Conservation (phyloP, 2,329 filamentous ascomycete species). For the Xylaria digitata region DNA sequence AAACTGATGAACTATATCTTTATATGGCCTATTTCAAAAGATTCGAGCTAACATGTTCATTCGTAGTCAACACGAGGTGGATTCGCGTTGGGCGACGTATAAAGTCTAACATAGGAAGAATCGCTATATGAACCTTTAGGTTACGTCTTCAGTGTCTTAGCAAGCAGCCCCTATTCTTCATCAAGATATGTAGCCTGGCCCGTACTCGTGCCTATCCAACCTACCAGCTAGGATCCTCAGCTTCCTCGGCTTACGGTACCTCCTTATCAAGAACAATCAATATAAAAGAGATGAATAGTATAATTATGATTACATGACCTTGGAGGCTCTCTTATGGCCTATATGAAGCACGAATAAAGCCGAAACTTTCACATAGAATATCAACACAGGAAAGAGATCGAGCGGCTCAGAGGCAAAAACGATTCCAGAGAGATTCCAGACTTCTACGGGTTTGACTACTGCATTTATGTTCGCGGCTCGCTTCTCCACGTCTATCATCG, state of each 20-base stretch:
- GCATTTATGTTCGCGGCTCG: constrained; percentile 53
- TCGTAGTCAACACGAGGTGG: too few species aligned
- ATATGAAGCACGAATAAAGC: constrained; percentile 52
- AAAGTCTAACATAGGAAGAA: not conserved
- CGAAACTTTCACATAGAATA: constrained; percentile 50
- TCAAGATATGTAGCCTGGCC: constrained; percentile 32
- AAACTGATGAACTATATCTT: too few species aligned
- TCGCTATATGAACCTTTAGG: too few species aligned
- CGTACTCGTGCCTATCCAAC: constrained; percentile 27
- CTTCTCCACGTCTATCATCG: constrained; percentile 49
- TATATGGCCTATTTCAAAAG: too few species aligned
- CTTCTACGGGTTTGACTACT: constrained; percentile 53
- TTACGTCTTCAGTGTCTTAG: constrained; percentile 6
- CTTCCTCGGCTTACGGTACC: not conserved
- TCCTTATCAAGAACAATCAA: not conserved
- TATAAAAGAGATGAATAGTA: not conserved
- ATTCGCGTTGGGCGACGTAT: not conserved
- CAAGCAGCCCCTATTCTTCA: constrained; percentile 28
- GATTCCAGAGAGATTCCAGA: constrained; percentile 53
- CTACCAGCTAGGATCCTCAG: not conserved
- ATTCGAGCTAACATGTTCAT: too few species aligned
- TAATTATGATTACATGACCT: constrained; percentile 40
- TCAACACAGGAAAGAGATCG: constrained; percentile 52
- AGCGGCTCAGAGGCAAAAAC: constrained; percentile 53
- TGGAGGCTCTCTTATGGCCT: constrained; percentile 51